Evolutionary conservation across 495 filamentous ascomycete genomes (phyloP).

Genomic region (Penicillium paxilli): DNA sequence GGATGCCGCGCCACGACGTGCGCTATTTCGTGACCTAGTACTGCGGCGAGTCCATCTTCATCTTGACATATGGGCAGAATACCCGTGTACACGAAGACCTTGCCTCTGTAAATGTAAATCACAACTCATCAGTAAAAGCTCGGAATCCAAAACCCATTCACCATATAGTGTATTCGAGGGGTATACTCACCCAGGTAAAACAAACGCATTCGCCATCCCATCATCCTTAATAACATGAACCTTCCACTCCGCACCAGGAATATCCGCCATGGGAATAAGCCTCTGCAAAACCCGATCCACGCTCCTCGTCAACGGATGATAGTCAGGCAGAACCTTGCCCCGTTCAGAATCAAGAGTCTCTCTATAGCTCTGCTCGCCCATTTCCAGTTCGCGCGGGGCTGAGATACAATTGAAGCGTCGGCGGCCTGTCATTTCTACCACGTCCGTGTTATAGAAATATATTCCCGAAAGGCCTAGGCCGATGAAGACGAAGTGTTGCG

Average conservation of each 20-base stretch:
- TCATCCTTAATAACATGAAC: conserved; percentile 79
- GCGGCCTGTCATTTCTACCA: conserved; percentile 76
- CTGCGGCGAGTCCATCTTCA: conserved; percentile 78
- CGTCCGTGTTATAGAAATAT: conserved; percentile 74
- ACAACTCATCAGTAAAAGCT: neutral
- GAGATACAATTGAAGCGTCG: conserved; percentile 79
- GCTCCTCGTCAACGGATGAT: conserved; percentile 49
- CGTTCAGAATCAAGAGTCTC: conserved; percentile 49
- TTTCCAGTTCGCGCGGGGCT: conserved; percentile 50
- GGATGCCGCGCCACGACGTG: conserved; percentile 83
- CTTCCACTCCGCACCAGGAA: conserved; percentile 71
- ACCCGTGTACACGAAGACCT: conserved; percentile 89
- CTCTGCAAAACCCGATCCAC: conserved; percentile 70
- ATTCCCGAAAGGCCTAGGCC: conserved; percentile 43
- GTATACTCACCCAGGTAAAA: conserved; percentile 68
- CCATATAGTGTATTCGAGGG: neutral
- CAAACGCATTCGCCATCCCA: conserved; percentile 74
- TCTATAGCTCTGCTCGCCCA: conserved; percentile 54
- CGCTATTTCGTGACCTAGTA: conserved; percentile 93
- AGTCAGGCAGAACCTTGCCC: conserved; percentile 48
- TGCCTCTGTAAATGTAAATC: too few species aligned
- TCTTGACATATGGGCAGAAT: conserved; percentile 70
- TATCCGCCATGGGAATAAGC: conserved; percentile 67
- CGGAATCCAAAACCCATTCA: neutral
- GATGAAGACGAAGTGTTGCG: conserved; percentile 34